Evolutionary conservation across 495 filamentous ascomycete species (phyloP).

Genomic region (Penicillium simplicissimum): DNA sequence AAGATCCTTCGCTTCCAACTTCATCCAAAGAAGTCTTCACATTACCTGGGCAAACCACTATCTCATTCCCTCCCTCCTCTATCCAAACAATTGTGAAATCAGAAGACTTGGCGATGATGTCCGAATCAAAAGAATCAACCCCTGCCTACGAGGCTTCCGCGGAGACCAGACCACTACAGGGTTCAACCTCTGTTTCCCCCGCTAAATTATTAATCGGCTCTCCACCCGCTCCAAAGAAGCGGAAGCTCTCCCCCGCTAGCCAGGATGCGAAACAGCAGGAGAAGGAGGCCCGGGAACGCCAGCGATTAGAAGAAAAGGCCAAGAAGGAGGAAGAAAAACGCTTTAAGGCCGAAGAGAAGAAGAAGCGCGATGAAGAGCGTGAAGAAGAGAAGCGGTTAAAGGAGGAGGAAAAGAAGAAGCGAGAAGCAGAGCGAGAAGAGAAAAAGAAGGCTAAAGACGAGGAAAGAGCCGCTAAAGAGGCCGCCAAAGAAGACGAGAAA

Average conservation of each 20-base stretch:
- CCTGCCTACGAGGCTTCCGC: background rate
- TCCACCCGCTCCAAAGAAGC: constrained; percentile 44
- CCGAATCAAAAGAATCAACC: background rate
- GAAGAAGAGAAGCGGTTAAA: constrained; percentile 49
- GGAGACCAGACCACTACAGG: background rate
- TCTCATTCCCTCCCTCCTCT: background rate
- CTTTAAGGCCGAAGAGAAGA: constrained; percentile 45
- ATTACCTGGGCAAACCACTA: background rate
- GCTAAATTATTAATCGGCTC: constrained; percentile 3
- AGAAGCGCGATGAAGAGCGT: constrained; percentile 42
- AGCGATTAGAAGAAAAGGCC: constrained; percentile 46
- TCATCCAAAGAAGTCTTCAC: background rate
- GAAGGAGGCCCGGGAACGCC: constrained; percentile 46
- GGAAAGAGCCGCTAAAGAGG: constrained; percentile 57
- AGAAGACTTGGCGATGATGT: background rate
- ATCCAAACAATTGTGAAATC: constrained; percentile 14
- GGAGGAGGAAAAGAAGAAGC: constrained; percentile 38
- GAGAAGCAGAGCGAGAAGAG: constrained; percentile 40
- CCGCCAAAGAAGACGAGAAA: constrained; percentile 57
- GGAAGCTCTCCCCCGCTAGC: constrained; percentile 53
- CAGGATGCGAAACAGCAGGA: constrained; percentile 51
- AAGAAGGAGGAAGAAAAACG: constrained; percentile 49
- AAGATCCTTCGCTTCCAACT: constrained; percentile 11
- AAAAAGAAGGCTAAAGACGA: constrained; percentile 63
- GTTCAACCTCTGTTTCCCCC: background rate